phyloP scores from a whole-genome alignment of 495 filamentous ascomycete genomes.

The Aspergillus asperescens region DNA sequence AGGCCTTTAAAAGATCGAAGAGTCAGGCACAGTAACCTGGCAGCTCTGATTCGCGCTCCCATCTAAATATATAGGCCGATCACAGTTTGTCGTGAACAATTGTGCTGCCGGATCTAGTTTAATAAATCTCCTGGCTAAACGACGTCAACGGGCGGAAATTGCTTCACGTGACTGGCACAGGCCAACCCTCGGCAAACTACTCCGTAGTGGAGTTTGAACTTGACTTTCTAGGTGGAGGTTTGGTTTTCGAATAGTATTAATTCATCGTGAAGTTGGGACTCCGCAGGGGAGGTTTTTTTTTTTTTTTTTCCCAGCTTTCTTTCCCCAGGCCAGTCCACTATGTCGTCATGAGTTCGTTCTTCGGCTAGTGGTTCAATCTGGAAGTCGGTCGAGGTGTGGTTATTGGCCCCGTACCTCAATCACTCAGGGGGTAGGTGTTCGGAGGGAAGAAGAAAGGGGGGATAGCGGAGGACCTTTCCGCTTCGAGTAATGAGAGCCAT shows the following conservation, averaged over 20 bases:
- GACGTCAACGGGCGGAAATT: background rate
- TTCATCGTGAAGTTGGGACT: background rate
- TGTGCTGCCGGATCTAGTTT: background rate
- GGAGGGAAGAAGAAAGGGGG: background rate
- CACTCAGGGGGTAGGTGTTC: background rate
- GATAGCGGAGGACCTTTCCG: background rate
- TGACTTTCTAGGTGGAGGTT: no score
- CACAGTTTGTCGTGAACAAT: background rate
- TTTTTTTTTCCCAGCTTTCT: background rate
- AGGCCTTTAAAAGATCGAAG: background rate
- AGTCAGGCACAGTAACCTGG: background rate
- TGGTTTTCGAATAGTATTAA: background rate
- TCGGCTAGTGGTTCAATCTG: no score
- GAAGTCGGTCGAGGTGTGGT: background rate
- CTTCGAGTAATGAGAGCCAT: background rate
- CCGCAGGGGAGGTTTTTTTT: background rate
- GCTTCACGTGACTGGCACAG: no score
- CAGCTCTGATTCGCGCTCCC: background rate
- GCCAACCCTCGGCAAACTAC: no score
- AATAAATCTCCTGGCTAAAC: conserved; percentile 3
- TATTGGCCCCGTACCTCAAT: no score
- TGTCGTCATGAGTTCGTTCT: background rate
- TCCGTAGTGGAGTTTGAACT: no score
- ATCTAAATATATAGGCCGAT: background rate
- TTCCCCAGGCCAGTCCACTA: background rate